Evolutionary conservation across 1,284 basidiomycete genomes (phyloP), one percentile per base, ranked within the genome.

Genomic region (Melanopsichium pennsylvanicum): DNA sequence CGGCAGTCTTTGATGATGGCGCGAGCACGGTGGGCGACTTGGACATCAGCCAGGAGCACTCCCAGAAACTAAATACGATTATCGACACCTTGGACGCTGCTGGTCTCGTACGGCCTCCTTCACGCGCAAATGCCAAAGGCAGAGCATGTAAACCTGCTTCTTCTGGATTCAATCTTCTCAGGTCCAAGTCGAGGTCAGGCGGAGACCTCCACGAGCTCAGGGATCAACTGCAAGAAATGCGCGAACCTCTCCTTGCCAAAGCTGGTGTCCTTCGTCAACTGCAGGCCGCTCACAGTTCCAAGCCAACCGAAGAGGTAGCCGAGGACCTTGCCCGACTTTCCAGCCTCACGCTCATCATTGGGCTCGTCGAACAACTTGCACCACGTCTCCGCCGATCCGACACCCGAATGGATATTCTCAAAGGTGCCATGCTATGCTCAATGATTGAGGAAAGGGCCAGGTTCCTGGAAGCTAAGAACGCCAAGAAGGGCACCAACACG

Each of bases 311-410:
- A 21, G 13, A 51, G 19, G 13, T 33, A 15, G 27, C 37, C 12
- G 43, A 35, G 16, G 58, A 68, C 21, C 22, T 56, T 2, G 49
- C 52, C 1, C 46, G 44, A 22, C 50, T 63, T 18, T 60, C 54
- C 6, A 33, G 25, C 8, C 50, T 70, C 21, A 59, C 60, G 7
- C 55, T 70, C 18, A 21, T 60, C 21, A 38, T 64, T 10, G 48
- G 54, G 8, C 60, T 70, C 32, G 45, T 70, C 36, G 66, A 63
- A 26, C 66, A 70, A 41, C 60, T 70, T n/a, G 63, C 63, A 36
- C 32, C 46, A 13, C 47, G 52, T 11, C 38, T 39, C 11, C 56
- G 63, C n/a, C 51, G 58, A 29, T 16, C 51, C 25, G 51, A 59
- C 7, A 13, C 21, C 18, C 55, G 48, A 23, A 49, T 43, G n/a